These are phyloP conservation scores for Debaryomyces castellii DNA, from an alignment of 805 yeast species.

Conservation along the genomic window DNA sequence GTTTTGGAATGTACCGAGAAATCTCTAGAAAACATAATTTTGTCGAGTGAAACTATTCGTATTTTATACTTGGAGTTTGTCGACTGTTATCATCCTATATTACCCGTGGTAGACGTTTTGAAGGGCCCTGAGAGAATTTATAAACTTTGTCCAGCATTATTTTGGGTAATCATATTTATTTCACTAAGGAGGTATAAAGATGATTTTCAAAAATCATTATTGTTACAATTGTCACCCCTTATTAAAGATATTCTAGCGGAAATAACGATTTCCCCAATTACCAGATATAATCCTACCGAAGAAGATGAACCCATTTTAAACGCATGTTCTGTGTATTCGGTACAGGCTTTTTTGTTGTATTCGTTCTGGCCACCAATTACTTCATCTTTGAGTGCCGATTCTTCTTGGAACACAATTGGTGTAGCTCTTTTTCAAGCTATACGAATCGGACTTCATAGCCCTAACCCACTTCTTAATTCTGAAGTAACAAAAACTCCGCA, in stretches of 20 bases:
- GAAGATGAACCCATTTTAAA: constrained; percentile 80
- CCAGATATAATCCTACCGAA: constrained; percentile 77
- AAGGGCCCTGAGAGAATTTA: constrained; percentile 83
- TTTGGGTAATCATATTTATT: constrained; percentile 90
- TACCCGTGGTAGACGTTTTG: constrained; percentile 83
- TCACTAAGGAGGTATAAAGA: constrained; percentile 66
- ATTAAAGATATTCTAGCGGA: constrained; percentile 81
- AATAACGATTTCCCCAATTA: constrained; percentile 85
- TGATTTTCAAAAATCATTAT: constrained; percentile 36
- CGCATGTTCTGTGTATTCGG: constrained; percentile 89
- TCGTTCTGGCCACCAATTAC: constrained; percentile 97
- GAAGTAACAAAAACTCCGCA: constrained; percentile 22
- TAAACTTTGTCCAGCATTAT: constrained; percentile 78
- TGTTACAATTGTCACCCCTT: constrained; percentile 62
- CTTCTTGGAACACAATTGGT: constrained; percentile 94
- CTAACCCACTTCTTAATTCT: constrained; percentile 37
- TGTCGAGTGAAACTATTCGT: constrained; percentile 60
- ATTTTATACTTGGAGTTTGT: constrained; percentile 69
- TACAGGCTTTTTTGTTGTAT: constrained; percentile 85
- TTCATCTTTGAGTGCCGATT: constrained; percentile 90
- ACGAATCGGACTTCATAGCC: constrained; percentile 85
- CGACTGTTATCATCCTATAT: constrained; percentile 73
- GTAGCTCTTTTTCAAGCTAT: constrained; percentile 91
- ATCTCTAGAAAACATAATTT: constrained; percentile 63
- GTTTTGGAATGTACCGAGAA: constrained; percentile 62